Evolutionary conservation across 1,284 basidiomycete genomes (phyloP), one percentile per base, ranked within the genome.

Genomic region (Mycosarcoma maydis): DNA sequence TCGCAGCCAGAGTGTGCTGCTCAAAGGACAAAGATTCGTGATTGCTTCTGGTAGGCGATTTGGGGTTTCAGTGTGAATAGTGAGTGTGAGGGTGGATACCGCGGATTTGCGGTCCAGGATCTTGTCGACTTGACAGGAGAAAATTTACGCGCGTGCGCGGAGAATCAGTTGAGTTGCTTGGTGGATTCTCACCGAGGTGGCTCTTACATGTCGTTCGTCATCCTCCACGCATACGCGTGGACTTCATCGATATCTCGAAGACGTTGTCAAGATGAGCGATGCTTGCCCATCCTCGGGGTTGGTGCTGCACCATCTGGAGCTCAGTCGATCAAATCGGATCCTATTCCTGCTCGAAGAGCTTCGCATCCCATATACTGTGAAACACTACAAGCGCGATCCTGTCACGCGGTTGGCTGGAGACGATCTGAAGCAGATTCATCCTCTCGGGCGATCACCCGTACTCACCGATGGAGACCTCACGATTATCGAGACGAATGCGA

Each of bases 221-320:
- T n/a, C n/a, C n/a, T n/a, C 27, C 27, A 29, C 13, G 27, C 27
- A 7, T 29, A 6, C 27, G 6, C 8, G 8, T 29, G 10, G 6
- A 14, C 45, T 22, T 47, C 24, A 6, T 47, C 22, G 22, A 44
- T 30, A 30, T 30, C 29, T 8, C 29, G 14, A 14, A 30, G 29
- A 14, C n/a, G 19, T 13, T 16, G 29, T 6, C 47, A 50, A 22
- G 26, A 61, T 56, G 51, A 34, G 30, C 37, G 36, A 19, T 37
- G 32, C n/a, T n/a, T n/a, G n/a, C n/a, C n/a, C n/a, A n/a, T n/a
- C n/a, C 10, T 22, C 51, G 1, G 53, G 53, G 4, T 39, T 68
- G 5, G 65, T 68, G 5, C 58, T 68, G n/a, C 65, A 68, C 26
- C 65, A 68, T 36, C 43, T 68, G 16, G 58, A 68, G 19, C 49